Base-by-base conservation (phyloP, 2,329 filamentous ascomycete species). In the Epichloe sylvatica region DNA sequence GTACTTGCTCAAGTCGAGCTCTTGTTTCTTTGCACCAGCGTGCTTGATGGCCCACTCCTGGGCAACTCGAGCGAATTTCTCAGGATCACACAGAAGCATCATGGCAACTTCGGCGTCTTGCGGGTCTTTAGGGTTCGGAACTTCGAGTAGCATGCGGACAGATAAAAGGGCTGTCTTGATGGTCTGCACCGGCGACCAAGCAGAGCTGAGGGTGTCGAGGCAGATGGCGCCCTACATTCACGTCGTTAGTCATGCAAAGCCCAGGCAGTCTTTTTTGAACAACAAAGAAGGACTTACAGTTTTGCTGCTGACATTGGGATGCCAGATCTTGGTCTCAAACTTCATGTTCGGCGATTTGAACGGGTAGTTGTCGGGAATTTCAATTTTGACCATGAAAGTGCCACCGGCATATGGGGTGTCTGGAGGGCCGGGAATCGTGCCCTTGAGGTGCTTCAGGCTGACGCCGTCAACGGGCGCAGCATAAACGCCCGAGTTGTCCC, bases 121-220 rank as follows among this genome's bases (percentile, higher is more conserved):
- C 0, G 92, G 92, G 57, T 98, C 92, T 60, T 91, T 94, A 0
- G 92, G 91, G 65, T 98, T 94, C 3, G 92, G 92, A 17, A 83
- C 87, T 68, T 88, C 88, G 60, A 98, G 85, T 17, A 98, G 80
- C 57, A 90, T 91, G 65, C 95, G 90, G 34, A 98, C 76, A 30
- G 90, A 96, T 52, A 98, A 81, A 43, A 98, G 79, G 37, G 91
- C 88, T 19, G 88, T 94, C 70, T 96, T 97, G 66, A 98, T 91
- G 13, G 91, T 98, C 53, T 96, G 78, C 23, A 98, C 90, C 0
- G 92, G 92, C 5, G 91, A 95, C 92, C 92, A 98, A 58, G 86
- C 88, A 12, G 78, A 78, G 9, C 85, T 83, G 15, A 98, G 77
- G 0, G 90, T 97, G 64, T 98, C 92, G 49, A 98, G 81, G 62